Evolutionary conservation across 768 basidiomycete genomes (phyloP).

Genomic region (Pluteus cervinus): DNA sequence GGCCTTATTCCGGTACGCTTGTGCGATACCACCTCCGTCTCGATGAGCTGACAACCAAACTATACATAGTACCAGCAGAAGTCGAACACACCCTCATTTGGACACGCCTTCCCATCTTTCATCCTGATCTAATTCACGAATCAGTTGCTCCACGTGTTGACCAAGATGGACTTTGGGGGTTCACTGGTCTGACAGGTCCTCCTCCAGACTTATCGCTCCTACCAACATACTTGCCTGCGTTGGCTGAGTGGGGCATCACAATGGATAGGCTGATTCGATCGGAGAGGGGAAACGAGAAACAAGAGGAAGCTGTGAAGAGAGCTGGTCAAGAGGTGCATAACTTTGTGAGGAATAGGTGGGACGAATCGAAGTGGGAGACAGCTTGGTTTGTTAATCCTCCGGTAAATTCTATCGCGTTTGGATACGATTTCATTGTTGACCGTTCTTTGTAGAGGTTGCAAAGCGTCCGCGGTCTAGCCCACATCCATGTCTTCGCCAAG

Average conservation of each 20-base stretch:
- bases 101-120: slow-evolving; percentile 70
- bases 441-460: slow-evolving; percentile 56
- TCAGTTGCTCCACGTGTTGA: slow-evolving; percentile 51
- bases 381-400: slow-evolving; percentile 91
- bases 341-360: slow-evolving; percentile 66
- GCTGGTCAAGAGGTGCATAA: slow-evolving; percentile 54
- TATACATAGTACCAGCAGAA: slow-evolving; percentile 51
- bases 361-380: slow-evolving; percentile 75
- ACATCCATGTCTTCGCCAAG: slow-evolving; percentile 82
- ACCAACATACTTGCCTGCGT: slow-evolving; percentile 49
- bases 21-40: neutral
- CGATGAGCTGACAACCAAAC: neutral
- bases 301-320: slow-evolving; percentile 41
- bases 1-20: slow-evolving; percentile 76
- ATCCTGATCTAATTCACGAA: slow-evolving; percentile 45
- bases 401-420: slow-evolving; percentile 34
- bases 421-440: slow-evolving; percentile 2
- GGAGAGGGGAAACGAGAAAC: slow-evolving; percentile 41
- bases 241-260: slow-evolving; percentile 69
- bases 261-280: slow-evolving; percentile 54
- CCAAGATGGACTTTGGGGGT: slow-evolving; percentile 79
- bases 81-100: slow-evolving; percentile 75
- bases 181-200: slow-evolving; percentile 54
- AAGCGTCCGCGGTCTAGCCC: slow-evolving; percentile 74
- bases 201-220: slow-evolving; percentile 58